These are phyloP conservation scores for Claviceps sorghi DNA, from an alignment of 2,329 filamentous ascomycete species.

Conservation along the genomic window DNA sequence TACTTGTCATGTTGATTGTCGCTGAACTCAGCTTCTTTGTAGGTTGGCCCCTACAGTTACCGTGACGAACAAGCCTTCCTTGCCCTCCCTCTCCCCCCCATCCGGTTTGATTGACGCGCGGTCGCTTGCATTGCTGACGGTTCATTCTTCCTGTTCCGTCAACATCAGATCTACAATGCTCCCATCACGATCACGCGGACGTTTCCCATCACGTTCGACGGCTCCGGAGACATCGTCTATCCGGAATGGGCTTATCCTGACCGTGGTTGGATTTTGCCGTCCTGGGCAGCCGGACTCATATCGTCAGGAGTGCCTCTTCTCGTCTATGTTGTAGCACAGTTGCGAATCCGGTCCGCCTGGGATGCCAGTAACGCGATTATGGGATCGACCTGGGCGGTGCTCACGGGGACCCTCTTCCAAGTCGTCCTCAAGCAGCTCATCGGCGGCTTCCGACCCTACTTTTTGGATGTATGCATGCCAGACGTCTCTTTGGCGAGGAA, in stretches of 20 bases:
- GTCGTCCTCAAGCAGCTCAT: slow-evolving; percentile 53
- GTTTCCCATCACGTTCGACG: slow-evolving; percentile 45
- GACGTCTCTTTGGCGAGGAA: slow-evolving; percentile 28
- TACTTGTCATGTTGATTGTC: slow-evolving; percentile 42
- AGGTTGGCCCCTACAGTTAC: neutral
- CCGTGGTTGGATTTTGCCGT: slow-evolving; percentile 46
- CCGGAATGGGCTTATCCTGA: slow-evolving; percentile 51
- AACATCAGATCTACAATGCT: slow-evolving; percentile 32
- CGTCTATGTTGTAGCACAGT: slow-evolving; percentile 41
- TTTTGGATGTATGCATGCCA: slow-evolving; percentile 49
- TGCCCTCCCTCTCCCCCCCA: too few relatives aligned
- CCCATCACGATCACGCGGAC: slow-evolving; percentile 41
- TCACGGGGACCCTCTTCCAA: slow-evolving; percentile 47
- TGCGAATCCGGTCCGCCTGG: slow-evolving; percentile 42
- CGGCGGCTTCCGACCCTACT: slow-evolving; percentile 48
- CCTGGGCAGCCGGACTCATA: slow-evolving; percentile 42
- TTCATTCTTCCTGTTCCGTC: neutral
- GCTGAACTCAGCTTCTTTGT: slow-evolving; percentile 21
- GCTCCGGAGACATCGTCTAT: slow-evolving; percentile 46
- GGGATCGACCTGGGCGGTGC: slow-evolving; percentile 45
- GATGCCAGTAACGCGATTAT: slow-evolving; percentile 48
- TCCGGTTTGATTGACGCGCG: too few relatives aligned
- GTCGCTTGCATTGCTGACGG: neutral
- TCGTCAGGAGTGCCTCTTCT: slow-evolving; percentile 41
- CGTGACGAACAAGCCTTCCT: neutral